Evolutionary conservation across 306 rosid species (phyloP), one percentile per base, ranked within the genome.

Genomic region (Biancaea sappan): DNA sequence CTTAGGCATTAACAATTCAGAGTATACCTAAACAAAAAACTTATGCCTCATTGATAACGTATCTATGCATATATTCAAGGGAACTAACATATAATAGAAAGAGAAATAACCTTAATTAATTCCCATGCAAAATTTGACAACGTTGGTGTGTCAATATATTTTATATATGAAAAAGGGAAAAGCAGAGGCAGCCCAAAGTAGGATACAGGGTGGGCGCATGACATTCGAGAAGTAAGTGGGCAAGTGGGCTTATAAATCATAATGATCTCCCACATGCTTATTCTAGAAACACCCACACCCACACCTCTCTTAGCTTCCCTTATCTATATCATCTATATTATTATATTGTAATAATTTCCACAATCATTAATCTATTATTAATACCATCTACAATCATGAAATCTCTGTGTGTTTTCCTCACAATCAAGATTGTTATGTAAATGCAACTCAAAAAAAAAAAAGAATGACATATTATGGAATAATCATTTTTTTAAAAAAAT

Each of bases 151-250:
- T 31, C 31, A 29, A 38, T 38, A 31, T 31, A 31, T 31, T 31
- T 2, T 31, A 31, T 31, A 31, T 31, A 31, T 25, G 25, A 29
- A 14, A 58, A 0, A 9, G 47, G 47, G 4, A 32, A 61, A 61
- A 61, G 67, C 29, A 34, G 47, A 34, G 14, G 46, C 26, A 61
- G 15, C 2, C 67, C 28, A 61, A 61, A 61, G 34, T 32, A 8
- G 32, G 64, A 18, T 34, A 19, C 41, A 34, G 35, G 29, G 29
- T 35, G 14, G 67, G 67, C 47, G 67, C 67, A 34, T 61, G 67
- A 61, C 46, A 61, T 34, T 61, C 19, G 29, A 61, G n/a, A 19
- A 35, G n/a, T 35, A 61, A 61, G 67, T 61, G 47, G 67, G 16
- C 47, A 34, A 35, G 40, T 61, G 47, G 47, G n/a, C 16, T 60